These are phyloP conservation scores for Annona cherimola DNA, from an alignment of 164 flowering plant species.

Conservation along the genomic window DNA sequence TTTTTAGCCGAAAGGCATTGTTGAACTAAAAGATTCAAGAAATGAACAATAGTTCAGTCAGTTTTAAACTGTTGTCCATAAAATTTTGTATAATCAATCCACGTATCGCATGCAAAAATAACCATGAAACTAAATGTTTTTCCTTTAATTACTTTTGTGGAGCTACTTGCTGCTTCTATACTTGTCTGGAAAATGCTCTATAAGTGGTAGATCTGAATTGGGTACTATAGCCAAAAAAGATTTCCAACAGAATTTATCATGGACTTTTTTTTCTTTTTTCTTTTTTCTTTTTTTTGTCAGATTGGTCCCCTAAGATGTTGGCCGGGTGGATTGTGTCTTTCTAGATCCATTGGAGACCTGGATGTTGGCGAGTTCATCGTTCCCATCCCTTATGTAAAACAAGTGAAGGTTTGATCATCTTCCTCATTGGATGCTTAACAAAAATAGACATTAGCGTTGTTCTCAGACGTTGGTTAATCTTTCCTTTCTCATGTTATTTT, in stretches of 20 bases:
- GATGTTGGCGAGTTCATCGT: slow-evolving; percentile 93
- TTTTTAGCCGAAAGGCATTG: too few relatives aligned
- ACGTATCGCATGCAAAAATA: not conserved
- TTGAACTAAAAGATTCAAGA: too few relatives aligned
- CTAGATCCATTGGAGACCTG: slow-evolving; percentile 87
- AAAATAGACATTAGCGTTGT: not conserved
- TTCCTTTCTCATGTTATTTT: not conserved
- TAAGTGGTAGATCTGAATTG: not conserved
- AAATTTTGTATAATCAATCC: not conserved
- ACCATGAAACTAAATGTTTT: not conserved
- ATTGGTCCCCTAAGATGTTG: slow-evolving; percentile 96
- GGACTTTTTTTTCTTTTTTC: slow-evolving; percentile 6
- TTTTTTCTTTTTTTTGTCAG: slow-evolving; percentile 24
- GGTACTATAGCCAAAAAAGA: not conserved
- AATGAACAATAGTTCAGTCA: too few relatives aligned
- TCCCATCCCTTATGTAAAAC: slow-evolving; percentile 88
- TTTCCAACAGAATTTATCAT: not conserved
- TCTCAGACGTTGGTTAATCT: not conserved
- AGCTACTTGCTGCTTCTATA: not conserved
- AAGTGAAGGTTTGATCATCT: slow-evolving; percentile 68
- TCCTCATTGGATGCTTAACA: not conserved
- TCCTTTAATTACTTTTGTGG: not conserved
- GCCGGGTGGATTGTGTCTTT: slow-evolving; percentile 97
- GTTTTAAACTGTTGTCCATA: too few relatives aligned
- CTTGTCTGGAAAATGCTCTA: not conserved